These are phyloP conservation scores for Urostyla sp. DNA, from an alignment of 73 alveolate genomes.

Conservation along the genomic window DNA sequence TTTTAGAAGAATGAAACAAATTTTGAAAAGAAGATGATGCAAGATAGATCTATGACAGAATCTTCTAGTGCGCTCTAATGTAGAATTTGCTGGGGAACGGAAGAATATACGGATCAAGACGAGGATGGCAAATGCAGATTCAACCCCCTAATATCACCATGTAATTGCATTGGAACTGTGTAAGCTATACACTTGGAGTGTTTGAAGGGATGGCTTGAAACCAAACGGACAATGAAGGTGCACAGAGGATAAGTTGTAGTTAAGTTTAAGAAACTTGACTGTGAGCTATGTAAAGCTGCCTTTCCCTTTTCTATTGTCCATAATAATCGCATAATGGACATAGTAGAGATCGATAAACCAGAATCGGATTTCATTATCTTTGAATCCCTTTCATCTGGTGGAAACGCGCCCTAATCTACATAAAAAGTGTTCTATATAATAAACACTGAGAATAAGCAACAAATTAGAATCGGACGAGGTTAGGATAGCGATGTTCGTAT, in stretches of 20 bases:
- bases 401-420: neutral
- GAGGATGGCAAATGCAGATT: too few species aligned
- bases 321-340: constrained; percentile 14
- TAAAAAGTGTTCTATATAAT: constrained; percentile 42
- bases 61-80: neutral
- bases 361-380: constrained; percentile 33
- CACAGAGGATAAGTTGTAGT: constrained; percentile 19
- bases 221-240: constrained; percentile 65
- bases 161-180: constrained; percentile 95
- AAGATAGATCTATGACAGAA: too few species aligned
- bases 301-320: constrained; percentile 48
- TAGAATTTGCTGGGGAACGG: constrained; percentile 50
- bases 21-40: too few species aligned
- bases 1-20: too few species aligned
- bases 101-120: neutral
- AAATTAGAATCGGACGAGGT: constrained; percentile 67
- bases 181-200: constrained; percentile 87
- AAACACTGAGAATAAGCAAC: constrained; percentile 35
- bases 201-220: constrained; percentile 89
- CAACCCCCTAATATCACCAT: constrained; percentile 92
- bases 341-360: constrained; percentile 54
- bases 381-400: too few species aligned
- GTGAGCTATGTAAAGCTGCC: constrained; percentile 73
- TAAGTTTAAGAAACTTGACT: constrained; percentile 64
- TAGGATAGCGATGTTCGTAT: constrained; percentile 65